Percentiles rank a stretch among this genome's conserved stretches.
phyloP scores from a whole-genome alignment of 164 flowering plant genomes.

The Stephania japonica region DNA sequence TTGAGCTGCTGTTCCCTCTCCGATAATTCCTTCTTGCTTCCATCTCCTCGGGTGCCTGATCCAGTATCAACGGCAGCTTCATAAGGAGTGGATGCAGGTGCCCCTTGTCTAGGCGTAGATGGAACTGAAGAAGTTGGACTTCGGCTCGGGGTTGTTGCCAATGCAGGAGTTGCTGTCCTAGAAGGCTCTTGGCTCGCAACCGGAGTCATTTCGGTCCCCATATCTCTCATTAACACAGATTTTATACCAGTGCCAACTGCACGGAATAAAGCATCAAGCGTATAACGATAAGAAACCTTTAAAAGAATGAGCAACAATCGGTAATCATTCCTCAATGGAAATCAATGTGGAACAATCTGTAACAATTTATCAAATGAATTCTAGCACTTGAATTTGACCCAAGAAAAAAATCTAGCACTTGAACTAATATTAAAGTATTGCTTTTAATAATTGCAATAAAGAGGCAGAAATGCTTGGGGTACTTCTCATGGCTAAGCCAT shows the following conservation, averaged over 20 bases:
- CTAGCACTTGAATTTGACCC: not conserved
- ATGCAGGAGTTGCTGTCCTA: conserved; percentile 82
- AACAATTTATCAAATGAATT: not conserved
- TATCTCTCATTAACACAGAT: conserved; percentile 93
- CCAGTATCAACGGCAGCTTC: conserved; percentile 11
- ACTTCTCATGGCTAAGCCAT: not conserved
- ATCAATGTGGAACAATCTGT: not conserved
- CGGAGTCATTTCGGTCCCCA: conserved; percentile 99
- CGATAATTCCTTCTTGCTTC: conserved; percentile 39
- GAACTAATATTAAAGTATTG: too few relatives aligned
- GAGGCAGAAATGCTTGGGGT: too few relatives aligned
- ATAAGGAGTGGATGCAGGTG: conserved; percentile 31
- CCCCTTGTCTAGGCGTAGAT: conserved; percentile 58
- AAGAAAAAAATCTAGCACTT: too few relatives aligned
- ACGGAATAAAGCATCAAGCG: conserved; percentile 17
- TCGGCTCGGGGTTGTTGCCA: conserved; percentile 67
- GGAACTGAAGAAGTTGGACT: conserved; percentile 70
- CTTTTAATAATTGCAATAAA: too few relatives aligned
- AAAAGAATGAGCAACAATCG: not conserved
- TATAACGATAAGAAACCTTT: not conserved
- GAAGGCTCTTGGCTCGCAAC: conserved; percentile 93
- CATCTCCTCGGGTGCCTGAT: conserved; percentile 8
- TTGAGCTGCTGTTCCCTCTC: conserved; percentile 44
- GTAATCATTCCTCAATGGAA: not conserved
- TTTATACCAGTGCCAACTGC: conserved; percentile 65